Conservation (phyloP, 2,329 filamentous ascomycete species). For the Fusarium beomiforme region DNA sequence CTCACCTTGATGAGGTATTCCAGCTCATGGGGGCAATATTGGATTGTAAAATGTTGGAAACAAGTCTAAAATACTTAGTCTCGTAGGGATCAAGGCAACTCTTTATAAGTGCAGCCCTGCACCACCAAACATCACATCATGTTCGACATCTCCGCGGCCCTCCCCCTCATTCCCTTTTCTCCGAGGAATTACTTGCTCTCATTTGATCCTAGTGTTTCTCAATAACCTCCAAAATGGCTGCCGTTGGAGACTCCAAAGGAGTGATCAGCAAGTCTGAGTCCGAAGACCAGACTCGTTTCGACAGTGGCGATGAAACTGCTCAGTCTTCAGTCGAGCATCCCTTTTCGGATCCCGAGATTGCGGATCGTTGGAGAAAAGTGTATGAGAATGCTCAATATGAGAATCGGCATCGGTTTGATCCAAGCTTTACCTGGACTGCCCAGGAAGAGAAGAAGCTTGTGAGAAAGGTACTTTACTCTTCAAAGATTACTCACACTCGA, state of each 20-base stretch:
- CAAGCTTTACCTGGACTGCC: constrained; percentile 53
- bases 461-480: constrained; percentile 51
- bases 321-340: constrained; percentile 47
- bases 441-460: constrained; percentile 59
- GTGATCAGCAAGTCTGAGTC: constrained; percentile 24
- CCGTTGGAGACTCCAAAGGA: not conserved
- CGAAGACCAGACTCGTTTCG: constrained; percentile 18
- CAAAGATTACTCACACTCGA: too few relatives aligned
- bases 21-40: not conserved
- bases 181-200: not conserved
- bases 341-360: constrained; percentile 62
- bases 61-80: not conserved
- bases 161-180: constrained; percentile 1
- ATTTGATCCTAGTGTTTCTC: not conserved
- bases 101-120: constrained; percentile 39
- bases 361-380: constrained; percentile 62
- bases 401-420: constrained; percentile 69
- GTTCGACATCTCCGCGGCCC: constrained; percentile 31
- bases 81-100: not conserved
- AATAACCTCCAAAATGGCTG: constrained; percentile 24
- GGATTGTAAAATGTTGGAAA: not conserved
- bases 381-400: constrained; percentile 69
- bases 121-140: constrained; percentile 3
- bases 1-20: not conserved
- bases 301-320: constrained; percentile 38